Evolutionary conservation across 805 yeast species (phyloP).

Genomic region (Kazachstania psychrophila): DNA sequence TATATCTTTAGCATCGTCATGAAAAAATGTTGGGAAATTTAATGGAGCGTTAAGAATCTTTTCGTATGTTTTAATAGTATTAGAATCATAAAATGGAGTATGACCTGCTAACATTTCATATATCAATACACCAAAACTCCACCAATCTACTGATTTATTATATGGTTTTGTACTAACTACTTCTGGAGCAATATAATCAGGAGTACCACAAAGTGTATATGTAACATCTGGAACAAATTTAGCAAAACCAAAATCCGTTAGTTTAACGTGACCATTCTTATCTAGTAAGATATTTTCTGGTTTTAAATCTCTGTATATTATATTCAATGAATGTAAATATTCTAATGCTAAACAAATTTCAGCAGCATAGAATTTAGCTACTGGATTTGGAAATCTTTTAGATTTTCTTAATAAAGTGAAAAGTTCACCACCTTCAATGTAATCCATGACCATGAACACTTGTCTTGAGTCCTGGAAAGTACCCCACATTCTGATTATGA

Average conservation of each 20-base stretch:
- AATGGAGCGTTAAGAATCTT: constrained; percentile 77
- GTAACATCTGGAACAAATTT: constrained; percentile 88
- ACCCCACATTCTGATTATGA: constrained; percentile 91
- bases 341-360: constrained; percentile 81
- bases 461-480: constrained; percentile 83
- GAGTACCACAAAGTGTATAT: constrained; percentile 91
- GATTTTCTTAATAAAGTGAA: constrained; percentile 79
- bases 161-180: constrained; percentile 90
- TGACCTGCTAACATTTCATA: constrained; percentile 93
- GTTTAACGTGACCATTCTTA: constrained; percentile 80
- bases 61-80: constrained; percentile 91
- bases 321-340: constrained; percentile 75
- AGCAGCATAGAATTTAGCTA: constrained; percentile 92
- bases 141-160: constrained; percentile 94
- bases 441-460: constrained; percentile 92
- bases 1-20: constrained; percentile 69
- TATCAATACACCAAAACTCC: constrained; percentile 88
- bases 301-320: constrained; percentile 84
- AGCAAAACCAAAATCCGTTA: constrained; percentile 93
- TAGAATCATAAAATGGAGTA: constrained; percentile 87
- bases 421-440: constrained; percentile 91
- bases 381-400: constrained; percentile 89
- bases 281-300: constrained; percentile 88
- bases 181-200: constrained; percentile 95
- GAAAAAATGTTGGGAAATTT: constrained; percentile 66